Conservation (phyloP, 148 eudicot genomes). For the Agrostemma githago region DNA sequence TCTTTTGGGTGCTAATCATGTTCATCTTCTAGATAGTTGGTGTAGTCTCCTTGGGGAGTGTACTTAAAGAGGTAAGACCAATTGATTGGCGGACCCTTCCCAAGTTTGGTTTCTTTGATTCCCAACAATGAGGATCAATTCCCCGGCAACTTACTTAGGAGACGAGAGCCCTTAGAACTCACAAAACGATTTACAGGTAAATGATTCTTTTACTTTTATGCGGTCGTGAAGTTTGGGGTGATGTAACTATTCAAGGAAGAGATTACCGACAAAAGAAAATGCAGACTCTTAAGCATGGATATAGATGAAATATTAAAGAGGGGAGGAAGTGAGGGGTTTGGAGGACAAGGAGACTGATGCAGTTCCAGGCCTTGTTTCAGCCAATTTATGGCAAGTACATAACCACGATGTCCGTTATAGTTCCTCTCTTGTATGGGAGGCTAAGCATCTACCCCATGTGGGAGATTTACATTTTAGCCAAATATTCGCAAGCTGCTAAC, state of each 20-base stretch:
- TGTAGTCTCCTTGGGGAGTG: background rate
- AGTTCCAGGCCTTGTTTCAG: slow-evolving; percentile 66
- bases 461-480: slow-evolving; percentile 10
- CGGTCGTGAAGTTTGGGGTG: slow-evolving; percentile 64
- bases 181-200: slow-evolving; percentile 89
- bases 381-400: slow-evolving; percentile 65
- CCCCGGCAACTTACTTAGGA: too few relatives aligned
- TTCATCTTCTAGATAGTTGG: background rate
- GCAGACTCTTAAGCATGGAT: slow-evolving; percentile 81
- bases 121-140: slow-evolving; percentile 30
- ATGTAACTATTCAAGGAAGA: slow-evolving; percentile 95
- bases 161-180: slow-evolving; percentile 57
- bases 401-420: background rate
- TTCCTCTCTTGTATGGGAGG: background rate
- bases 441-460: background rate
- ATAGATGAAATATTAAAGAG: slow-evolving; percentile 97
- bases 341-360: slow-evolving; percentile 66
- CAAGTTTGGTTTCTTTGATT: slow-evolving; percentile 77
- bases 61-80: too few relatives aligned
- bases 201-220: slow-evolving; percentile 2
- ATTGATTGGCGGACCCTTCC: background rate
- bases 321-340: slow-evolving; percentile 64
- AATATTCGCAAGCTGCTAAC: slow-evolving; percentile 68
- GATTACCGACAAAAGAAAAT: slow-evolving; percentile 87
- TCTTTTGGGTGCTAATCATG: background rate